Conservation (phyloP, 805 yeast genomes). For the Nakazawaea pomicola region DNA sequence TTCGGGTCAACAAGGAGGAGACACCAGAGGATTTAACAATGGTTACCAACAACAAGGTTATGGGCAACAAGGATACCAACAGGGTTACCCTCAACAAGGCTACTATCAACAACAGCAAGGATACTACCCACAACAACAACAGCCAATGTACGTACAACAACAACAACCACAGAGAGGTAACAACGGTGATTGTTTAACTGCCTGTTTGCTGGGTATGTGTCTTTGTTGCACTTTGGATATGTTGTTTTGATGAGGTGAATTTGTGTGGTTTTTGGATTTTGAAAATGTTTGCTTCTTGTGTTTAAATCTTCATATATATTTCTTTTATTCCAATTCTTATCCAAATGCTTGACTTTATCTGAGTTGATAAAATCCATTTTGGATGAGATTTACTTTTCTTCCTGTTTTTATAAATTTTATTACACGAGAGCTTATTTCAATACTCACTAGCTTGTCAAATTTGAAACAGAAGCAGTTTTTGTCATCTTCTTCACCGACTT, state of each 20-base stretch:
- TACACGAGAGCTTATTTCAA: too few species aligned
- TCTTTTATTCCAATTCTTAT: too few species aligned
- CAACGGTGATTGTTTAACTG: slow-evolving; percentile 41
- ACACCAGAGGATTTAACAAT: not conserved
- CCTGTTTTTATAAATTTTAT: too few species aligned
- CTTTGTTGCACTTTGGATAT: slow-evolving; percentile 52
- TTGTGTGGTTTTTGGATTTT: not conserved
- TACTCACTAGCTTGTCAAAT: too few species aligned
- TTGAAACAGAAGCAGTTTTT: too few species aligned
- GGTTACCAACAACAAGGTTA: slow-evolving; percentile 1
- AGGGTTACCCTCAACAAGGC: slow-evolving; percentile 25
- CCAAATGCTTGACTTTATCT: too few species aligned
- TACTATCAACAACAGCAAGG: slow-evolving; percentile 27
- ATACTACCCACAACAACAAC: slow-evolving; percentile 40
- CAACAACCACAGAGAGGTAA: slow-evolving; percentile 35
- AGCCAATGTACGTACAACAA: slow-evolving; percentile 51
- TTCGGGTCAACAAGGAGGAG: not conserved
- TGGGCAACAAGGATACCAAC: slow-evolving; percentile 20
- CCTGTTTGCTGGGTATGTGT: slow-evolving; percentile 52
- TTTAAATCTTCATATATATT: too few species aligned
- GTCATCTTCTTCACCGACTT: too few species aligned
- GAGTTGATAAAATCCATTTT: too few species aligned
- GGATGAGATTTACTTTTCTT: too few species aligned
- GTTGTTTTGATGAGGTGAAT: slow-evolving; percentile 28
- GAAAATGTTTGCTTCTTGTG: too few species aligned